Percentiles rank a stretch among this genome's conserved stretches.
phyloP scores from a whole-genome alignment of 2,329 filamentous ascomycete genomes.

The Zymoseptoria tritici region DNA sequence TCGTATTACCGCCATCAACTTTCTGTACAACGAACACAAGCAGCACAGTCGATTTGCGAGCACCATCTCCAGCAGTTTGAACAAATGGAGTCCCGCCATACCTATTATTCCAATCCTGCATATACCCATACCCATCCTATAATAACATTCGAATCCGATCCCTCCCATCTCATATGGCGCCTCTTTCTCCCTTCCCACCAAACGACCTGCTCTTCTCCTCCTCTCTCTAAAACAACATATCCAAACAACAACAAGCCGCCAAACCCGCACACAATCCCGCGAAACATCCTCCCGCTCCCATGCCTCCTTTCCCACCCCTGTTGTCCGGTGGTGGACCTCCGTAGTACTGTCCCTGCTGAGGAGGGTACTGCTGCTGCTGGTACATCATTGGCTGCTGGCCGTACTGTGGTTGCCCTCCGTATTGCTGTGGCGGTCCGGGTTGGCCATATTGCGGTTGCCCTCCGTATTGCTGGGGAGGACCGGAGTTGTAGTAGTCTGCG shows the following conservation, averaged over 20 bases:
- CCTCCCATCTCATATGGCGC: too few relatives aligned
- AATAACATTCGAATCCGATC: too few relatives aligned
- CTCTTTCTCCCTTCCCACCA: too few relatives aligned
- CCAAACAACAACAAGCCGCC: neutral
- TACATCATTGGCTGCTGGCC: neutral
- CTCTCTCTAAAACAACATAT: neutral
- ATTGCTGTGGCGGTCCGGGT: constrained; percentile 4
- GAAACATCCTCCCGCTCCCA: neutral
- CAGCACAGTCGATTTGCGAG: too few relatives aligned
- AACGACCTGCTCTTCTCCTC: too few relatives aligned
- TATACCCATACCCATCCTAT: too few relatives aligned
- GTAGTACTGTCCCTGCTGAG: neutral
- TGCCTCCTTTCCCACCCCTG: neutral
- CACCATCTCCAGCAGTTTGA: too few relatives aligned
- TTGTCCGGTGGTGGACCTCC: neutral
- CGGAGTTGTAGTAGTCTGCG: neutral
- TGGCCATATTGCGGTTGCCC: constrained; percentile 8
- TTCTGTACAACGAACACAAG: too few relatives aligned
- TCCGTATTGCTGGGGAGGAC: neutral
- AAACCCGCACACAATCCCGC: neutral
- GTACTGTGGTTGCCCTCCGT: constrained; percentile 5
- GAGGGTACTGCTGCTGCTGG: neutral
- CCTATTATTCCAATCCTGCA: too few relatives aligned
- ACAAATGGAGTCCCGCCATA: too few relatives aligned
- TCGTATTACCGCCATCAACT: too few relatives aligned